phyloP scores from a whole-genome alignment of 2,329 filamentous ascomycete species.

The Neoarthrinium moseri region DNA sequence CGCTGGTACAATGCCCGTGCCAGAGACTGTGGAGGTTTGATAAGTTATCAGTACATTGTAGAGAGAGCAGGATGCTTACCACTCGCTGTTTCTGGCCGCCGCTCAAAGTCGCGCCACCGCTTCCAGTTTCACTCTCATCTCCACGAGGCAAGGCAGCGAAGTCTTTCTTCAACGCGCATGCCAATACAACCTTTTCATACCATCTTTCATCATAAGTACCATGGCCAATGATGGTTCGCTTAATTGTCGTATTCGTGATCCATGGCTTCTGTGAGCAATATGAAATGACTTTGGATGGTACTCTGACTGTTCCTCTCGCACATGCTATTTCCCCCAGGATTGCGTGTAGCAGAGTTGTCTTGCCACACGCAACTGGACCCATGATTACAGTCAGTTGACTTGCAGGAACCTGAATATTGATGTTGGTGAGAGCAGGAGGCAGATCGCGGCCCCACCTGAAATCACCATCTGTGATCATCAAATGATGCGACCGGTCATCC shows the following conservation, averaged over 20 bases:
- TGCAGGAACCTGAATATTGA: no score
- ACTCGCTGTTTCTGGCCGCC: slow-evolving; percentile 29
- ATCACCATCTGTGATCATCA: no score
- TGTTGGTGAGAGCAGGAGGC: no score
- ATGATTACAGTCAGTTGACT: no score
- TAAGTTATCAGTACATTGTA: neutral
- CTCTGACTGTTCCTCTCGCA: no score
- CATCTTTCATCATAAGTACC: neutral
- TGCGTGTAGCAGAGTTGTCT: no score
- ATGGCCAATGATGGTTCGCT: slow-evolving; percentile 26
- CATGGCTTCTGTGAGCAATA: slow-evolving; percentile 38
- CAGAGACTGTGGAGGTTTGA: slow-evolving; percentile 31
- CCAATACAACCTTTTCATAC: neutral
- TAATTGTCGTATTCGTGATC: slow-evolving; percentile 31
- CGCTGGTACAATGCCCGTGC: slow-evolving; percentile 33
- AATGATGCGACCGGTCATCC: no score
- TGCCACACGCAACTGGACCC: no score
- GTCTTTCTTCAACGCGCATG: neutral
- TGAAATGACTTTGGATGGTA: no score
- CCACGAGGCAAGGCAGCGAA: neutral
- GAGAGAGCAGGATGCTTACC: slow-evolving; percentile 13
- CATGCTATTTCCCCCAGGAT: no score
- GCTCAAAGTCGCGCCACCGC: slow-evolving; percentile 23
- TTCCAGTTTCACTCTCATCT: slow-evolving; percentile 9
- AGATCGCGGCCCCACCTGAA: no score